Evolutionary conservation across 1,284 basidiomycete species (phyloP), one percentile per base, ranked within the genome.

Genomic region (Leccinum subspadiceum): DNA sequence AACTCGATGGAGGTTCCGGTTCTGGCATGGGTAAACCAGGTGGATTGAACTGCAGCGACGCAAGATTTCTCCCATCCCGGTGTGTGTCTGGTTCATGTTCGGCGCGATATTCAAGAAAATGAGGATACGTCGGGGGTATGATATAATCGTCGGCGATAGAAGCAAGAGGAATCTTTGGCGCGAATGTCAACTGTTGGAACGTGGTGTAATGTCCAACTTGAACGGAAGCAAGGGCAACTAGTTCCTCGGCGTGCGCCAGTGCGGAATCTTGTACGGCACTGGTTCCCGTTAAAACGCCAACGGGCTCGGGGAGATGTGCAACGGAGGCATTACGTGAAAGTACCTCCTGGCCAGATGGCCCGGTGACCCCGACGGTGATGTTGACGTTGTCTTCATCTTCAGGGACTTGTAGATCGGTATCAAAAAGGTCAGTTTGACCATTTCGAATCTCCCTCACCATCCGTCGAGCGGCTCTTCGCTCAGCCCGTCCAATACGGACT

Each of bases 101-200:
- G 37, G 77, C 78, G 35, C 86, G 80, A 70, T 92, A 90, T 54
- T 85, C 81, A 59, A 92, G 74, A 74, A 93, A 92, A 37, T 86
- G 81, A 6, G 83, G 81, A 72, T 94, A 94, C 60, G 92, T 92
- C 1, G 92, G 92, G 24, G 92, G 92, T 59, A 94, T 94, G 60
- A 92, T 83, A 73, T 92, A 94, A 50, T 93, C 90, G 68, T 94
- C 90, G 15, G 92, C 88, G 57, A 94, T 90, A 1, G 88, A 83
- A n/a, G 89, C 89, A 58, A 94, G 79, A 15, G 92, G 92, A 67
- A 94, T 92, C 60, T 82, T 86, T 8, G 92, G 92, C 7, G 92
- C 83, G 69, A 92, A 94, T 5, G 80, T 81, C 5, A 94, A 78
- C 74, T 94, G 92, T 70, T 94, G 93, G 76, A 94, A 94, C 3